Percentiles rank a stretch among this genome's conserved stretches.
These are phyloP conservation scores for Akanthomyces uredinophilus DNA, from an alignment of 2,329 filamentous ascomycete genomes.

Conservation along the genomic window DNA sequence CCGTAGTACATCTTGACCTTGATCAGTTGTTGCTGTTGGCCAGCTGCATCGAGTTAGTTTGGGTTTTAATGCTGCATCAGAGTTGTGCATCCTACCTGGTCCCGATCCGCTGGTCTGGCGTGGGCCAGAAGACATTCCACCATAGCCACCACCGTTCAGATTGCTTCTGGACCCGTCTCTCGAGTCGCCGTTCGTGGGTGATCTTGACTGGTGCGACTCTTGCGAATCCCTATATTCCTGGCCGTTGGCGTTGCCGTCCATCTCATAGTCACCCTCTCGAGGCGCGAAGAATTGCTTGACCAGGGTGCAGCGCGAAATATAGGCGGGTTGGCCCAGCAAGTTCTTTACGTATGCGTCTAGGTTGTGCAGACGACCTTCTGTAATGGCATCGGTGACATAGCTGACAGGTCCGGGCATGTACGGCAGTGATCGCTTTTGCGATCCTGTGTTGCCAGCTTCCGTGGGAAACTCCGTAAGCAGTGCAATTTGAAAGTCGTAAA, in stretches of 20 bases:
- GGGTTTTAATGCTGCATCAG: constrained; percentile 49
- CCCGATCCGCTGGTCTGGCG: constrained; percentile 33
- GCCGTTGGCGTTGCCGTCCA: constrained; percentile 66
- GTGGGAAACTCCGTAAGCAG: constrained; percentile 87
- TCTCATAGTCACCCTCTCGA: constrained; percentile 86
- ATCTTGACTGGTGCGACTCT: constrained; percentile 59
- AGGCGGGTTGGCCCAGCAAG: constrained; percentile 71
- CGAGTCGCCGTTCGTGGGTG: constrained; percentile 55
- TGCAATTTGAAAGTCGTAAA: constrained; percentile 97
- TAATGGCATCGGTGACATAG: constrained; percentile 96
- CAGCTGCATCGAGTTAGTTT: constrained; percentile 20
- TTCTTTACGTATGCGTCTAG: constrained; percentile 95
- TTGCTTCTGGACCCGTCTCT: constrained; percentile 62
- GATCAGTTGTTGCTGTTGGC: constrained; percentile 45
- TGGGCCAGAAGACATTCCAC: constrained; percentile 48
- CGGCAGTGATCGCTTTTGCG: constrained; percentile 74
- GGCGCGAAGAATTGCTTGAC: constrained; percentile 91
- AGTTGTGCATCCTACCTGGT: constrained; percentile 30
- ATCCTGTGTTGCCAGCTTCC: constrained; percentile 82
- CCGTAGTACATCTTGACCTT: constrained; percentile 96
- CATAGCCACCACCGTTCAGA: constrained; percentile 52
- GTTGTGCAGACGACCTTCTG: constrained; percentile 85
- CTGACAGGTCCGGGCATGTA: constrained; percentile 98
- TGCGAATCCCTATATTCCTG: constrained; percentile 74
- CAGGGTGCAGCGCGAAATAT: constrained; percentile 78